These are phyloP conservation scores for Penicillium angulare DNA, from an alignment of 495 filamentous ascomycete species.

Conservation along the genomic window DNA sequence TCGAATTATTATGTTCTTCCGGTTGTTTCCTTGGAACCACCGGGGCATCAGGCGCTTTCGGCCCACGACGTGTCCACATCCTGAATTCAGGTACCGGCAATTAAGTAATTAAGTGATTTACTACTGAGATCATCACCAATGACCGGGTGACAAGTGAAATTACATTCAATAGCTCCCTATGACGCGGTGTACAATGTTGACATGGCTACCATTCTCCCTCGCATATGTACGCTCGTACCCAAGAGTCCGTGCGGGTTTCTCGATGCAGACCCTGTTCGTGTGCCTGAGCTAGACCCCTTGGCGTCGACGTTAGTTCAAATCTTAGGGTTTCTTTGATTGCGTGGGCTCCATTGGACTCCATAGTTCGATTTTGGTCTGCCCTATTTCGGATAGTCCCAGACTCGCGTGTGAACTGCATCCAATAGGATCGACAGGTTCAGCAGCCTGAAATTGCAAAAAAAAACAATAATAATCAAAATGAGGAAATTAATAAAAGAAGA, in stretches of 20 bases:
- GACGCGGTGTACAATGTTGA: neutral
- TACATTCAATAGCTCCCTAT: neutral
- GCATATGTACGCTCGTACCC: too few species aligned
- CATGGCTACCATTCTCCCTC: slow-evolving; percentile 4
- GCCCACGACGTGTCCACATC: neutral
- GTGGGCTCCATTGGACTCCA: slow-evolving; percentile 14
- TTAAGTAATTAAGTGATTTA: too few species aligned
- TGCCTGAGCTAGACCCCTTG: slow-evolving; percentile 3
- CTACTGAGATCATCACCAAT: neutral
- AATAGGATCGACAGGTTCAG: neutral
- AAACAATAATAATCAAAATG: neutral
- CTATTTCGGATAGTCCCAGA: slow-evolving; percentile 23
- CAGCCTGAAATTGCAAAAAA: slow-evolving; percentile 1
- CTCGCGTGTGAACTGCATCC: slow-evolving; percentile 1
- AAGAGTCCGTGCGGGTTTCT: slow-evolving; percentile 1
- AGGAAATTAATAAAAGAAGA: slow-evolving; percentile 5
- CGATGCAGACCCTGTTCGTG: slow-evolving; percentile 6
- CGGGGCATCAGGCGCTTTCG: neutral
- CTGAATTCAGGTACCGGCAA: neutral
- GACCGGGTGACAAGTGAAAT: neutral
- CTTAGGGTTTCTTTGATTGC: slow-evolving; percentile 8
- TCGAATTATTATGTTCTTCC: too few species aligned
- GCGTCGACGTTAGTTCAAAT: neutral
- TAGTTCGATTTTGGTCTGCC: slow-evolving; percentile 20
- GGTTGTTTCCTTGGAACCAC: neutral